Base-by-base conservation (phyloP, 768 basidiomycete species). In the Sistotremastrum suecicum region DNA sequence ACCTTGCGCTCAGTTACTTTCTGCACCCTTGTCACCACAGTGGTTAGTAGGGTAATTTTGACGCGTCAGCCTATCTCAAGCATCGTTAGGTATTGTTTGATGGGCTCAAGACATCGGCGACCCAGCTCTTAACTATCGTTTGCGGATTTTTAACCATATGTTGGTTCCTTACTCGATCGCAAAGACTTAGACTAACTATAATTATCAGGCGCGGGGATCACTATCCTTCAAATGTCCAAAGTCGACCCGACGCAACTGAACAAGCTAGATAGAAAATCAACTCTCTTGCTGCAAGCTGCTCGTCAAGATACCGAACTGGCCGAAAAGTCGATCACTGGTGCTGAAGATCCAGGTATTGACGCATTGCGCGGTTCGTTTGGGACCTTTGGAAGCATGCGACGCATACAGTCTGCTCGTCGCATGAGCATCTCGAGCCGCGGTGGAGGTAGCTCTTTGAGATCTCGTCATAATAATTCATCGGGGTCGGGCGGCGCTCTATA, bases 321-420 rank as follows among this genome's bases (percentile, higher is more conserved):
- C 34, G 86, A 87, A 56, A 76, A 77, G 45, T 60, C 64, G 9
- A 54, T 69, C 1, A 48, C 72, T 4, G 80, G 75, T 0, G 47
- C 78, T 12, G 90, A 97, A 60, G 89, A 98, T 53, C 92, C 94
- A 0, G 92, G 92, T 3, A 84, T 95, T 60, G 91, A 90, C 50
- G 75, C 91, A 2, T 71, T 98, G 0, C 76, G 95, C 11, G 92
- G 94, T 10, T 83, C 83, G 2, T 92, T 92, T 54, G 90, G 92
- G 3, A 74, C 91, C 0, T 69, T 97, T 38, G 92, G 95, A 11
- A 89, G 84, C 58, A 83, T 98, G 56, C 88, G 94, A 45, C 60
- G 70, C 42, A 63, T 56, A 12, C 55, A 59, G 32, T 52, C 56
- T 39, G 56, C 55, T 35, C 52, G 50, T 12, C 52, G 55, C 42